These are phyloP conservation scores for Castanea sativa DNA, from an alignment of 306 rosid genomes.

Conservation along the genomic window DNA sequence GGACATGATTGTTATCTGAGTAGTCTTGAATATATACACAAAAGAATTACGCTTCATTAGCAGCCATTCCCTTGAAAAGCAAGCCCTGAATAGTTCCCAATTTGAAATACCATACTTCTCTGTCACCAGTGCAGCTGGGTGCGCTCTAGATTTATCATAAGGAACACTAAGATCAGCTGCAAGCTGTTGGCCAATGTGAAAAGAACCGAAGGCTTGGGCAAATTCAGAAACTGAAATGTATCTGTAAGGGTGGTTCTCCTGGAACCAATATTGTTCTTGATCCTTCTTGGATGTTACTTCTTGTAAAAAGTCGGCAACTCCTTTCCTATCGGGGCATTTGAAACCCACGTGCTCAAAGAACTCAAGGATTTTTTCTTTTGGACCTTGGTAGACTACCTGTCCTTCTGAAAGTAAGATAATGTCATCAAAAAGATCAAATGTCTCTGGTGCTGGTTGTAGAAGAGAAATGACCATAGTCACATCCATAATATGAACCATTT, in stretches of 20 bases:
- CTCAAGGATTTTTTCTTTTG: slow-evolving; percentile 49
- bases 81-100: slow-evolving; percentile 69
- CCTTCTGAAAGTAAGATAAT: slow-evolving; percentile 74
- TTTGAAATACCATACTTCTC: slow-evolving; percentile 67
- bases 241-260: slow-evolving; percentile 44
- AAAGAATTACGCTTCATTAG: slow-evolving; percentile 65
- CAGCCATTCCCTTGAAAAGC: slow-evolving; percentile 76
- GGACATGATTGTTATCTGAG: slow-evolving; percentile 57
- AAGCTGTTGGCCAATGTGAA: slow-evolving; percentile 52
- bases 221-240: slow-evolving; percentile 63
- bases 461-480: slow-evolving; percentile 72
- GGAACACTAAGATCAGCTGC: slow-evolving; percentile 47
- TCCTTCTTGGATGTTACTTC: slow-evolving; percentile 86
- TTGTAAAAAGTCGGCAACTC: slow-evolving; percentile 78
- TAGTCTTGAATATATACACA: slow-evolving; percentile 56
- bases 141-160: slow-evolving; percentile 46
- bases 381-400: slow-evolving; percentile 79
- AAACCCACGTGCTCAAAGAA: slow-evolving; percentile 59
- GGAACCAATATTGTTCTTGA: slow-evolving; percentile 80
- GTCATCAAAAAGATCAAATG: slow-evolving; percentile 59
- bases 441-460: slow-evolving; percentile 54
- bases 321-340: slow-evolving; percentile 83
- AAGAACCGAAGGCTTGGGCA: slow-evolving; percentile 37
- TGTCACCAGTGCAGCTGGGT: slow-evolving; percentile 65
- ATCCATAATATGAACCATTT: slow-evolving; percentile 86